Evolutionary conservation across 2,329 filamentous ascomycete genomes (phyloP), one percentile per base, ranked within the genome.

Genomic region (Rosellinia necatrix): DNA sequence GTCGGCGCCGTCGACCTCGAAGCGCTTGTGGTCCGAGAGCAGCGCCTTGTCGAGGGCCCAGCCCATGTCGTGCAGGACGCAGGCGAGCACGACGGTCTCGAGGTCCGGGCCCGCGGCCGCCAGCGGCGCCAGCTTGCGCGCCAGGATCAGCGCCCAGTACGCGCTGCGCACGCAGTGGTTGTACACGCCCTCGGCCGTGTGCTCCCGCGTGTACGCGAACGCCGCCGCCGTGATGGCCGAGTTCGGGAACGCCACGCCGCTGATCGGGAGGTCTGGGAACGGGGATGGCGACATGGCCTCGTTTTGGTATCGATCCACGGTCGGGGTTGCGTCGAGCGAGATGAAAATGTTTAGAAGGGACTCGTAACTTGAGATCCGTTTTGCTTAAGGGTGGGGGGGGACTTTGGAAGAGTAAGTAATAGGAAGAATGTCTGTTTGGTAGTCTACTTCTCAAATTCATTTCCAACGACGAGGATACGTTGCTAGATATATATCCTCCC

Each of bases 91-190:
- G 9, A 63, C 53, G 27, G 48, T 50, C 30, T 63, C 64, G 15
- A 59, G 47, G 32, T 63, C 58, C 35, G 56, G 35, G 15, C 40
- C 19, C 37, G 12, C 5, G 9, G 25, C 35, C 6, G 27, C 25
- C 29, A 44, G 21, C 35, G 49, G 24, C n/a, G 53, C 51, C 13
- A 60, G 52, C 34, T 63, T 62, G 38, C 59, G 60, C 2, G 34
- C 53, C 1, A 66, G 55, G 25, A 67, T 17, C 12, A 67, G 49
- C 1, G 60, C 49, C 54, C 52, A 65, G 59, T 64, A 65, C 10
- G 58, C 64, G 55, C 49, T 53, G 48, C 65, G 64, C 48, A 59
- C 61, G 46, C 60, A 61, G 55, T 67, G 65, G 49, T 67, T 67
- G 40, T 65, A 63, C 2, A 57, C 50, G 10, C 48, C 30, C 24